Base-by-base conservation (phyloP, 2,329 filamentous ascomycete species). In the Rutstroemia sydowiana region DNA sequence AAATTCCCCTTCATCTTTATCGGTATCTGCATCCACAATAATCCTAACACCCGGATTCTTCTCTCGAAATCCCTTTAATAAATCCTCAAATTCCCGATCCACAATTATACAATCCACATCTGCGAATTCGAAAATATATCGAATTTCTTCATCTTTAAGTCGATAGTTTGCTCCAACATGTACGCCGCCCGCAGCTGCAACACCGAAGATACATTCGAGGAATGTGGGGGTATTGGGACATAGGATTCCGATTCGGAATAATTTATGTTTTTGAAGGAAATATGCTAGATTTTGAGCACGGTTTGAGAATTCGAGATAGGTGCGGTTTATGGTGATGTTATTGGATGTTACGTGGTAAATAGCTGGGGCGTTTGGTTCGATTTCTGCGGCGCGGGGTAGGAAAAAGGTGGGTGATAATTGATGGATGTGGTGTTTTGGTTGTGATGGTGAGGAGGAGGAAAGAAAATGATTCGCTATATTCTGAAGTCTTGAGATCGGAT, bases 201-300 rank as follows among this genome's bases (percentile, higher is more conserved):
- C 85, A 1, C 87, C 93, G 65, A 88, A 98, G 56, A 95, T 88
- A 6, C 83, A 80, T 70, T 97, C 92, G 26, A 98, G 75, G 63
- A 97, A 97, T 0, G 91, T 91, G 0, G 93, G 93, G 1, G 93
- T 98, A 67, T 98, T 98, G 3, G 93, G 88, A 8, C 83, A 84
- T 10, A 98, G 75, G 44, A 98, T 84, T 6, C 93, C 93, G 5
- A 97, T 86, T 54, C 87, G 78, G 63, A 81, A 85, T 63, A 81
- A 82, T 4, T 79, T 77, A 64, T 87, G 81, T 67, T 87, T 88
- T 60, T 79, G 79, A 52, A 98, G 67, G 67, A 86, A 97, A 70
- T 95, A 97, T 13, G 90, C 91, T 16, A 98, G 73, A 0, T 92
- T 93, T 39, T 88, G 75, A 3, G 91, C 88, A 40, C 93, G 87